These are phyloP conservation scores for Xylaria sp. DNA, from an alignment of 2,329 filamentous ascomycete genomes.

Conservation along the genomic window DNA sequence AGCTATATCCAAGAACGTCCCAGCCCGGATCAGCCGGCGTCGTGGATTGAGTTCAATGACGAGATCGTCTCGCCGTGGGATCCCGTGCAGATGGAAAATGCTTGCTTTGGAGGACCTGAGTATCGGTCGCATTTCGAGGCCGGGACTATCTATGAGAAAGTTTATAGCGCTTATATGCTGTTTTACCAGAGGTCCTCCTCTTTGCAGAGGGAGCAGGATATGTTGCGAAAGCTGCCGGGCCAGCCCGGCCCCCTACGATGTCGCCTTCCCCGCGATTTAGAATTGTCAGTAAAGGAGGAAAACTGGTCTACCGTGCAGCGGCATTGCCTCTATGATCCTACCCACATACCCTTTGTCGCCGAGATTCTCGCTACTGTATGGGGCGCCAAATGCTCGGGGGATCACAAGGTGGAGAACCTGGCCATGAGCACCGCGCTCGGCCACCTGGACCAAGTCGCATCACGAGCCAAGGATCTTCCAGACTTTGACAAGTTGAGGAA, in stretches of 20 bases:
- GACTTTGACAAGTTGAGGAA: conserved; percentile 61
- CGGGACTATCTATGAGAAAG: conserved; percentile 62
- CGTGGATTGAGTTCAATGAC: conserved; percentile 95
- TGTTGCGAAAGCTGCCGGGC: conserved; percentile 41
- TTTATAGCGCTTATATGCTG: conserved; percentile 93
- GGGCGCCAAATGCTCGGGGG: conserved; percentile 52
- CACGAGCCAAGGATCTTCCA: conserved; percentile 69
- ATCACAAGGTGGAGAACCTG: conserved; percentile 50
- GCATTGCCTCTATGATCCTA: conserved; percentile 78
- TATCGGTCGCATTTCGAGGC: conserved; percentile 52
- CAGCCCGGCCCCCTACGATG: conserved; percentile 48
- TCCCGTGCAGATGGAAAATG: conserved; percentile 68
- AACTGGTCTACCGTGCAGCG: conserved; percentile 75
- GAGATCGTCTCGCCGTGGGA: conserved; percentile 79
- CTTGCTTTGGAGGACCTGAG: conserved; percentile 78
- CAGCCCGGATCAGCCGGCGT: conserved; percentile 46
- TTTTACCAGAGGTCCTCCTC: conserved; percentile 86
- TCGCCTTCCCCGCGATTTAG: conserved; percentile 47
- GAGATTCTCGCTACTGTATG: conserved; percentile 62
- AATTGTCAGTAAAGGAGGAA: conserved; percentile 66
- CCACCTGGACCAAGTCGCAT: conserved; percentile 76
- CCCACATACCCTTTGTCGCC: conserved; percentile 68
- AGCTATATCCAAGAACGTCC: conserved; percentile 88
- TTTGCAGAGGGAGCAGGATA: conserved; percentile 56
- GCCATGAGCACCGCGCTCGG: conserved; percentile 60